Conservation (phyloP, 192 early-diverging fungal genomes). For the Radiomyces spectabilis region DNA sequence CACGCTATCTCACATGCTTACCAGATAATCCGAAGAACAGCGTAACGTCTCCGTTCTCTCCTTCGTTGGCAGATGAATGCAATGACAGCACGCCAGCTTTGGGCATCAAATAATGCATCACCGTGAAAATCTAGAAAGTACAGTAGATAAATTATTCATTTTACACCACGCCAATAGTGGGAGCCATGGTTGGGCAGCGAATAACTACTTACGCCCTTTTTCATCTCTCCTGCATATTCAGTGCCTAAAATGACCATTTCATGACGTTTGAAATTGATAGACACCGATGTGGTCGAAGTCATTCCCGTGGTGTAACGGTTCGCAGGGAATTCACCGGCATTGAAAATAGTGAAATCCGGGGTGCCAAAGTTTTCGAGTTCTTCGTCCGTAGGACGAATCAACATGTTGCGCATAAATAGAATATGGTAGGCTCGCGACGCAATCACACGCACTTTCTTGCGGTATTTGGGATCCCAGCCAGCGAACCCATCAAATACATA, state of each 20-base stretch:
- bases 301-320: slow-evolving; percentile 91
- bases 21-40: slow-evolving; percentile 99
- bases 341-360: slow-evolving; percentile 96
- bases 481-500: slow-evolving; percentile 96
- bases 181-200: no score
- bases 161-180: no score
- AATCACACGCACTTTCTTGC: slow-evolving; percentile 92
- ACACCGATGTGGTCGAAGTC: slow-evolving; percentile 87
- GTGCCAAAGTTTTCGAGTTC: slow-evolving; percentile 90
- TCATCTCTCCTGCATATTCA: slow-evolving; percentile 99
- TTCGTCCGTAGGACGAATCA: slow-evolving; percentile 85
- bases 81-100: slow-evolving; percentile 80
- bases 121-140: slow-evolving; percentile 82
- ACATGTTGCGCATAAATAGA: slow-evolving; percentile 98
- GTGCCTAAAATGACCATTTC: slow-evolving; percentile 98
- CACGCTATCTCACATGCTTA: no score
- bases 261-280: slow-evolving; percentile 82
- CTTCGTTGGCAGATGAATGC: slow-evolving; percentile 93
- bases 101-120: slow-evolving; percentile 99
- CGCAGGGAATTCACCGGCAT: slow-evolving; percentile 88
- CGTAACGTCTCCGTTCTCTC: slow-evolving; percentile 79
- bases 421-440: slow-evolving; percentile 92
- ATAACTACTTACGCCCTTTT: slow-evolving; percentile 72
- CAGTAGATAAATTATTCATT: no score
- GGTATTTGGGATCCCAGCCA: slow-evolving; percentile 96